A percentile compares a stretch with the other conserved stretches of the same genome.
Conservation (phyloP, 2,329 filamentous ascomycete genomes). For the Triangularia verruculosa region DNA sequence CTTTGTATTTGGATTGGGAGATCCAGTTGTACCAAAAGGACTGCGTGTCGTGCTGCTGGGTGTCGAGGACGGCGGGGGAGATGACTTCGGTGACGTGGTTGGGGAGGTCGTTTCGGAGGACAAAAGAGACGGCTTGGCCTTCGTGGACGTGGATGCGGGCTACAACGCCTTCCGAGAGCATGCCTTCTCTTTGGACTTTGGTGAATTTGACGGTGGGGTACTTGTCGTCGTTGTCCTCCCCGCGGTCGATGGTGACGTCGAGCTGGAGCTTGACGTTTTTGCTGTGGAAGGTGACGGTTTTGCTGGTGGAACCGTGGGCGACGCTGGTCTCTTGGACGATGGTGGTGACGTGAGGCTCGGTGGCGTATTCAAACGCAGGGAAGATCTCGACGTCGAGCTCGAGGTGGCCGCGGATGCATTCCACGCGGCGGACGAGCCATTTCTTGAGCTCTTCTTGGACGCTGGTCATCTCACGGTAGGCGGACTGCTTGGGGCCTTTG, state of each 20-base stretch:
- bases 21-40: conserved; percentile 74
- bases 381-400: conserved; percentile 68
- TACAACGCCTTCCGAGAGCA: conserved; percentile 61
- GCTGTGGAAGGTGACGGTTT: conserved; percentile 62
- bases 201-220: conserved; percentile 55
- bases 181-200: conserved; percentile 49
- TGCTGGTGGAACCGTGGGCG: conserved; percentile 45
- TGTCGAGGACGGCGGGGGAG: conserved; percentile 55
- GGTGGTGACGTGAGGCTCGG: conserved; percentile 58
- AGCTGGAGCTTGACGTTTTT: conserved; percentile 60
- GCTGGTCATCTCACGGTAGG: conserved; percentile 51
- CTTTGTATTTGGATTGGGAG: conserved; percentile 65
- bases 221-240: conserved; percentile 44
- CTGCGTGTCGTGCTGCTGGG: conserved; percentile 66
- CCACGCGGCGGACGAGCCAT: conserved; percentile 68
- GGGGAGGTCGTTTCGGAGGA: conserved; percentile 61
- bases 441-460: conserved; percentile 64
- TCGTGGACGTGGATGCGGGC: conserved; percentile 59
- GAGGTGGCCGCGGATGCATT: conserved; percentile 67
- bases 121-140: conserved; percentile 66
- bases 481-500: conserved; percentile 46
- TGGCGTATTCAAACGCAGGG: conserved; percentile 69
- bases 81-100: conserved; percentile 57
- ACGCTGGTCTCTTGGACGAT: conserved; percentile 46
- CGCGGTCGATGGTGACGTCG: conserved; percentile 63